These are phyloP conservation scores for Punctularia strigosozonata DNA, from an alignment of 768 basidiomycete species.

Conservation along the genomic window DNA sequence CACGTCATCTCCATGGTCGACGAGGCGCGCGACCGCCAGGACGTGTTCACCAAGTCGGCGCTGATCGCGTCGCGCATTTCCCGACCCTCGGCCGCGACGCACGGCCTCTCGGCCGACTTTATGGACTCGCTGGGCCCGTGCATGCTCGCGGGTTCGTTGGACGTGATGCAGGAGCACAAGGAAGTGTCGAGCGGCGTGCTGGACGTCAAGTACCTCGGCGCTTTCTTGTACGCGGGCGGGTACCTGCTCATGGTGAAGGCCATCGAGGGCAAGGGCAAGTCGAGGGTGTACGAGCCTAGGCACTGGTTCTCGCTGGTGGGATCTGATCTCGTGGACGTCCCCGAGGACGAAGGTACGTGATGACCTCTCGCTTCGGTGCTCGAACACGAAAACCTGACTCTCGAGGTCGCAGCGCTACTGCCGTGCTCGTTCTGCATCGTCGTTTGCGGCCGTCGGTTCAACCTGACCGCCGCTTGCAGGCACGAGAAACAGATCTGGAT, in stretches of 20 bases:
- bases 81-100: constrained; percentile 4
- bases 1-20: constrained; percentile 69
- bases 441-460: constrained; percentile 62
- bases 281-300: constrained; percentile 74
- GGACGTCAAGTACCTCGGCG: constrained; percentile 79
- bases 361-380: constrained; percentile 3
- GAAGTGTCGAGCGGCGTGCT: constrained; percentile 37
- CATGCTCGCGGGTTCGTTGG: constrained; percentile 73
- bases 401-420: constrained; percentile 44
- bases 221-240: constrained; percentile 79
- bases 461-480: constrained; percentile 76
- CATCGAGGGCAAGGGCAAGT: constrained; percentile 54
- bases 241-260: constrained; percentile 86
- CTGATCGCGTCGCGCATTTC: constrained; percentile 57
- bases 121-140: constrained; percentile 69
- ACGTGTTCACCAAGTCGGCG: constrained; percentile 51
- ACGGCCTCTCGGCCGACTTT: constrained; percentile 42
- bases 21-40: constrained; percentile 61
- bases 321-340: constrained; percentile 59
- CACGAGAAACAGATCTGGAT: constrained; percentile 88
- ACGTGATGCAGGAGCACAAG: constrained; percentile 68
- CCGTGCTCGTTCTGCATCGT: constrained; percentile 67
- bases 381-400: neutral
- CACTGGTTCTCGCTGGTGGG: constrained; percentile 79
- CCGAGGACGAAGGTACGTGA: constrained; percentile 65